A percentile compares a stretch with the other conserved stretches of the same genome.
phyloP scores from a whole-genome alignment of 352 stramenopile genomes.

The Phytophthora megakarya region DNA sequence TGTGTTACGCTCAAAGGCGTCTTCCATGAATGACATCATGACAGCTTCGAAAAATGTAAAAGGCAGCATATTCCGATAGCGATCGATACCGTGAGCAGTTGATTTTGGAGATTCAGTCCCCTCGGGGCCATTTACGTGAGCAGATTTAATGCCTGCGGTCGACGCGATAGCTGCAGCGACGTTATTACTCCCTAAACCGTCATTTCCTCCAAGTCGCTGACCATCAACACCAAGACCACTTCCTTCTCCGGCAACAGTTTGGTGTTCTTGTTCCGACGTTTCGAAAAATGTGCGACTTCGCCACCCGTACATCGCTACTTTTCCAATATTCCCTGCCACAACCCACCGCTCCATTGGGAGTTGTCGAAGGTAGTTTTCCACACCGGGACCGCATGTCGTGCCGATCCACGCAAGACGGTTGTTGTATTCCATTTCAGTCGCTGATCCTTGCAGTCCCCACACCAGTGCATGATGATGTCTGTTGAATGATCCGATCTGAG shows the following conservation, averaged over 20 bases:
- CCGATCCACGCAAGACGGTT: slow-evolving; percentile 62
- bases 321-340: slow-evolving; percentile 48
- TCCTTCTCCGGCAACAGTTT: slow-evolving; percentile 7
- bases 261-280: slow-evolving; percentile 32
- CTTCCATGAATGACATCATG: slow-evolving; percentile 49
- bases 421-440: slow-evolving; percentile 52
- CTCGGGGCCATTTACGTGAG: neutral
- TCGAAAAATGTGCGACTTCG: slow-evolving; percentile 57
- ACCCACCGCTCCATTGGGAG: slow-evolving; percentile 56
- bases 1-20: slow-evolving; percentile 46
- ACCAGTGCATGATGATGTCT: slow-evolving; percentile 54
- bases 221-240: neutral
- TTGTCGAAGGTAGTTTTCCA: slow-evolving; percentile 47
- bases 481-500: slow-evolving; percentile 46
- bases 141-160: neutral
- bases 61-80: slow-evolving; percentile 42
- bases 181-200: neutral
- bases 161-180: slow-evolving; percentile 16
- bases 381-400: slow-evolving; percentile 43
- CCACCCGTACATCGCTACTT: slow-evolving; percentile 53
- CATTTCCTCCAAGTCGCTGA: slow-evolving; percentile 14
- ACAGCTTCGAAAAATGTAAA: slow-evolving; percentile 54
- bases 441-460: slow-evolving; percentile 53
- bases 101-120: neutral
- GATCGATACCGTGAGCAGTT: slow-evolving; percentile 17